phyloP scores from a whole-genome alignment of 2,329 filamentous ascomycete genomes.

The Ophiocordyceps unilateralis region DNA sequence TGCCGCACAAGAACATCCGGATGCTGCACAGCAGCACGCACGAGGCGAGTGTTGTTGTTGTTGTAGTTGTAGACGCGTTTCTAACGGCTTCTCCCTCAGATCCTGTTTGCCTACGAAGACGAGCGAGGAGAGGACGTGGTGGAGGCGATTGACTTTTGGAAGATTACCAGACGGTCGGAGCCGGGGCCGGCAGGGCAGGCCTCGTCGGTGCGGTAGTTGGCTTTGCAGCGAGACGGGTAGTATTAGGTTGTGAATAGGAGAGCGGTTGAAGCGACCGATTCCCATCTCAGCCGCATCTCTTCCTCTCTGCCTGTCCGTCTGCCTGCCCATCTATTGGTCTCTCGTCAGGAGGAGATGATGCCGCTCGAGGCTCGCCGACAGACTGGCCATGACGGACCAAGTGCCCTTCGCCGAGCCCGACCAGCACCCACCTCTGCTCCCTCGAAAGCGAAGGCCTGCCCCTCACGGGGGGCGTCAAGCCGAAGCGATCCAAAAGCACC shows the following conservation, averaged over 20 bases:
- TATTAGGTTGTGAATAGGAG: no score
- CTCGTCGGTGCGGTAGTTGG: slow-evolving; percentile 1
- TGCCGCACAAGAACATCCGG: slow-evolving; percentile 89
- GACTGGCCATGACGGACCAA: no score
- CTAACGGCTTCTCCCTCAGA: slow-evolving; percentile 32
- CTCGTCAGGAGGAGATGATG: no score
- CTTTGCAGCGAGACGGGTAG: neutral
- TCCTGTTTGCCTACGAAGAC: slow-evolving; percentile 94
- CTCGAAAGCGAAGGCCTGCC: slow-evolving; percentile 10
- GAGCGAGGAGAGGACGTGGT: slow-evolving; percentile 87
- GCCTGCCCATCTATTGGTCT: no score
- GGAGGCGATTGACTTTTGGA: slow-evolving; percentile 94
- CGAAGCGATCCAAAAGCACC: slow-evolving; percentile 32
- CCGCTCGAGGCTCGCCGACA: no score
- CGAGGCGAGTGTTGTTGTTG: slow-evolving; percentile 47
- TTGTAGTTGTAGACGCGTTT: neutral
- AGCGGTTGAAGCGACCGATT: no score
- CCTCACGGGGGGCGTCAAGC: slow-evolving; percentile 22
- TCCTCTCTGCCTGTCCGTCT: no score
- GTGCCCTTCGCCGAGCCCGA: slow-evolving; percentile 8
- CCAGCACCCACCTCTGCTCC: slow-evolving; percentile 36
- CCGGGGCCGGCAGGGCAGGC: slow-evolving; percentile 7
- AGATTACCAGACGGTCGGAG: slow-evolving; percentile 38
- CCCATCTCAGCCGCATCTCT: no score
- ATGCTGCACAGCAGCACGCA: slow-evolving; percentile 95